phyloP scores from a whole-genome alignment of 495 filamentous ascomycete species.

The Chaetomium fimeti region DNA sequence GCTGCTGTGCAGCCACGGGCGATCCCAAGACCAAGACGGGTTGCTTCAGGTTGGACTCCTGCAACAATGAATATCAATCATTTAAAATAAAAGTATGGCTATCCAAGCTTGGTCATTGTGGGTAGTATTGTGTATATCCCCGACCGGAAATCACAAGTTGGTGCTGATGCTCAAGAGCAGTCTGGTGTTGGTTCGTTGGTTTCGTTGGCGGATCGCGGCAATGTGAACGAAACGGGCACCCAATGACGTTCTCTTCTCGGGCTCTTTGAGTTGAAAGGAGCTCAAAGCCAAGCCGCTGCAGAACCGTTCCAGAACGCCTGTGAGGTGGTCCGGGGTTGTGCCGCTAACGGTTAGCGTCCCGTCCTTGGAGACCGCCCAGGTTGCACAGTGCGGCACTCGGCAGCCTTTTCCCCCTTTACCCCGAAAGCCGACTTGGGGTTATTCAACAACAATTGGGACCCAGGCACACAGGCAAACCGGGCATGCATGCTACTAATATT shows the following conservation, averaged over 20 bases:
- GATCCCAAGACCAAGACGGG: not conserved
- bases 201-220: too few species aligned
- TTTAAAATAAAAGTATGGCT: not conserved
- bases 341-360: slow-evolving; percentile 2
- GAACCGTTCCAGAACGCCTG: too few species aligned
- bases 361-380: not conserved
- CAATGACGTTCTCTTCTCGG: slow-evolving; percentile 25
- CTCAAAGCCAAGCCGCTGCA: not conserved
- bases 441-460: not conserved
- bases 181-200: slow-evolving; percentile 1
- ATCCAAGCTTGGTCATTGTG: slow-evolving; percentile 1
- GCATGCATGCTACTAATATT: not conserved
- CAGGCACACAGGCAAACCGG: not conserved
- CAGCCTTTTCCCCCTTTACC: not conserved
- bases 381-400: slow-evolving; percentile 8
- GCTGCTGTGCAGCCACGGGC: not conserved
- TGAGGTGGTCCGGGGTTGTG: not conserved
- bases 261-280: slow-evolving; percentile 19
- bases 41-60: not conserved
- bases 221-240: too few species aligned
- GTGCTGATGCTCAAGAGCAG: not conserved
- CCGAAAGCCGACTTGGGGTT: not conserved
- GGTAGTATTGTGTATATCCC: too few species aligned
- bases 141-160: not conserved
- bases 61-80: not conserved